These are phyloP conservation scores for Aspergillus hiratsukae DNA, from an alignment of 2,329 filamentous ascomycete species.

Conservation along the genomic window DNA sequence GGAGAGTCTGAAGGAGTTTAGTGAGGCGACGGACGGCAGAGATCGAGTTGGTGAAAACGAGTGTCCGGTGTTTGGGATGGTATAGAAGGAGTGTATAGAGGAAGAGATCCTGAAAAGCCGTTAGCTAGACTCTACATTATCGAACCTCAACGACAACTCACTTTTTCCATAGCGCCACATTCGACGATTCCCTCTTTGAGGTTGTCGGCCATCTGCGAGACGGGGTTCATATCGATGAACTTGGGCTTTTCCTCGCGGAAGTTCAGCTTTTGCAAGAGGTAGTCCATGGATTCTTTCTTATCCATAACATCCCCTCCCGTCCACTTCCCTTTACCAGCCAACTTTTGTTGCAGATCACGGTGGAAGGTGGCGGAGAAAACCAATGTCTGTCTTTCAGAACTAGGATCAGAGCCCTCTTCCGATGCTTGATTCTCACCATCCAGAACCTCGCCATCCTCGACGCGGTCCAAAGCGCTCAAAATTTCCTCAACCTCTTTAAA, in stretches of 20 bases:
- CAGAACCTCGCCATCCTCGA: conserved; percentile 40
- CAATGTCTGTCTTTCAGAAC: conserved; percentile 66
- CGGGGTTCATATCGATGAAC: conserved; percentile 87
- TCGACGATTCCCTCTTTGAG: conserved; percentile 88
- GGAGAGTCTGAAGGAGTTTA: conserved; percentile 77
- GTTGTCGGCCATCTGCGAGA: conserved; percentile 79
- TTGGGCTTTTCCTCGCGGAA: conserved; percentile 81
- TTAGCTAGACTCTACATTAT: background rate
- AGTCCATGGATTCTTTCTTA: conserved; percentile 82
- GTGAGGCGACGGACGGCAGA: conserved; percentile 81
- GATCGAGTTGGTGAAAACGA: conserved; percentile 96
- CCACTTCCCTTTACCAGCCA: conserved; percentile 69
- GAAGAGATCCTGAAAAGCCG: conserved; percentile 66
- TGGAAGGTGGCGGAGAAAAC: conserved; percentile 98
- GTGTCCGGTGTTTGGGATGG: conserved; percentile 71
- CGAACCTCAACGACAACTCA: conserved; percentile 30
- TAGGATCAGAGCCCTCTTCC: conserved; percentile 41
- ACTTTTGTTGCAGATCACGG: conserved; percentile 83
- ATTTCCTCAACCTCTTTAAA: conserved; percentile 95
- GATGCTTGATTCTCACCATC: conserved; percentile 23
- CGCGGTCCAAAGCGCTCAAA: conserved; percentile 69
- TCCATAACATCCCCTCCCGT: conserved; percentile 57
- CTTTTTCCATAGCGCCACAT: conserved; percentile 90
- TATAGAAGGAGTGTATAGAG: conserved; percentile 83
- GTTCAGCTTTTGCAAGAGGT: conserved; percentile 82